phyloP scores from a whole-genome alignment of 73 alveolate genomes.

The Tetrahymena thermophila region DNA sequence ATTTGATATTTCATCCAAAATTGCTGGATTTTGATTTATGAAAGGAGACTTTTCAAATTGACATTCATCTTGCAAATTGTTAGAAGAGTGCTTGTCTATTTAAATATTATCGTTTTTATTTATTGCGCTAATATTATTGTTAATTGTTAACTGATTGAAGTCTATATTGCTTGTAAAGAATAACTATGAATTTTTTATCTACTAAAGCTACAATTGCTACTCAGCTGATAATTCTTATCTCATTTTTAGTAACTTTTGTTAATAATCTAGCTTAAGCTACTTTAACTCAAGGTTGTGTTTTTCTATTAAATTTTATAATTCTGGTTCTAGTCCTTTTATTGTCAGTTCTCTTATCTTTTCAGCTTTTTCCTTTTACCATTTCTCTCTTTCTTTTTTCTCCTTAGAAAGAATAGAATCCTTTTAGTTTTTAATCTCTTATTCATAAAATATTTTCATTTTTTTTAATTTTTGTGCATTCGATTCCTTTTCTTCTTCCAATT shows the following conservation, averaged over 20 bases:
- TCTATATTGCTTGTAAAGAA: not conserved
- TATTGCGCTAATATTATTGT: not conserved
- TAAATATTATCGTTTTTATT: not conserved
- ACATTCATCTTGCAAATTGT: not conserved
- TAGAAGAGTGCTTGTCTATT: not conserved
- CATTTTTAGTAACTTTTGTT: not conserved
- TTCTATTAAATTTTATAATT: not conserved
- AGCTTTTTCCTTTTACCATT: not conserved
- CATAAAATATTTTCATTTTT: not conserved
- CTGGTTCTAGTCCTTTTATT: not conserved
- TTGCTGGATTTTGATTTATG: not conserved
- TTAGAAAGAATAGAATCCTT: not conserved
- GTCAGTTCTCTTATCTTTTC: not conserved
- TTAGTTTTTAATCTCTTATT: not conserved
- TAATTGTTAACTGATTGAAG: not conserved
- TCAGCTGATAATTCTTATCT: slow-evolving; percentile 2
- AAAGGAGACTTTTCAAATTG: not conserved
- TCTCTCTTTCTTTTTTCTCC: not conserved
- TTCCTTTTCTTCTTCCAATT: not conserved
- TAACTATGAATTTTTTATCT: not conserved
- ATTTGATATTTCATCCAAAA: not conserved
- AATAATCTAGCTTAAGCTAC: not conserved
- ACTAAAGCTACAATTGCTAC: not conserved
- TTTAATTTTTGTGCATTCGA: not conserved
- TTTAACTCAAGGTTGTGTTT: not conserved